These are phyloP conservation scores for Rhynchospora tenuis DNA, from an alignment of 176 grass and related monocot genomes.

Conservation along the genomic window DNA sequence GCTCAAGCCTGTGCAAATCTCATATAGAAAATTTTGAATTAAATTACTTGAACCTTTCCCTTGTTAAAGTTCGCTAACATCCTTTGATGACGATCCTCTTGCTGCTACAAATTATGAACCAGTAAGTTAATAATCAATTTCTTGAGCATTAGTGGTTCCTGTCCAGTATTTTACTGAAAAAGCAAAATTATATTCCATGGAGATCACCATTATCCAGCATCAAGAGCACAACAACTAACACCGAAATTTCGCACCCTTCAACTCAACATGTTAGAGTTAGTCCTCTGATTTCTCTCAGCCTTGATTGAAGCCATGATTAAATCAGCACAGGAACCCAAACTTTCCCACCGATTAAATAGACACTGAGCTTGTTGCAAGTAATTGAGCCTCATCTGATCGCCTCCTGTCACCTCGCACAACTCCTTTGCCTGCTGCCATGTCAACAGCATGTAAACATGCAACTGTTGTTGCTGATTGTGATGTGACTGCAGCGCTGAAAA, in stretches of 20 bases:
- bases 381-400: conserved; percentile 88
- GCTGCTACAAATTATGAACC: not conserved
- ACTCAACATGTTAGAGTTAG: conserved; percentile 36
- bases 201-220: too few relatives aligned
- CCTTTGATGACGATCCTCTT: not conserved
- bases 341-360: conserved; percentile 87
- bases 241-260: conserved; percentile 17
- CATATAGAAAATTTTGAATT: not conserved
- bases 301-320: conserved; percentile 89
- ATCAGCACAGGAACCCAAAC: conserved; percentile 78
- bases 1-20: not conserved
- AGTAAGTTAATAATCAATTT: not conserved
- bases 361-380: conserved; percentile 70
- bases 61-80: not conserved
- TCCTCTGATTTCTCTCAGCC: conserved; percentile 54
- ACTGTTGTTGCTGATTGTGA: conserved; percentile 82
- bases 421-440: conserved; percentile 78
- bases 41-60: not conserved
- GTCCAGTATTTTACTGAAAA: too few relatives aligned
- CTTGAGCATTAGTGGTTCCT: not conserved
- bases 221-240: not conserved
- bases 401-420: conserved; percentile 92
- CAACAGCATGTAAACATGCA: conserved; percentile 79
- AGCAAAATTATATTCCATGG: too few relatives aligned
- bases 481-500: conserved; percentile 85